Evolutionary conservation across 306 rosid genomes (phyloP), one percentile per base, ranked within the genome.

Genomic region (Acacia crassicarpa): DNA sequence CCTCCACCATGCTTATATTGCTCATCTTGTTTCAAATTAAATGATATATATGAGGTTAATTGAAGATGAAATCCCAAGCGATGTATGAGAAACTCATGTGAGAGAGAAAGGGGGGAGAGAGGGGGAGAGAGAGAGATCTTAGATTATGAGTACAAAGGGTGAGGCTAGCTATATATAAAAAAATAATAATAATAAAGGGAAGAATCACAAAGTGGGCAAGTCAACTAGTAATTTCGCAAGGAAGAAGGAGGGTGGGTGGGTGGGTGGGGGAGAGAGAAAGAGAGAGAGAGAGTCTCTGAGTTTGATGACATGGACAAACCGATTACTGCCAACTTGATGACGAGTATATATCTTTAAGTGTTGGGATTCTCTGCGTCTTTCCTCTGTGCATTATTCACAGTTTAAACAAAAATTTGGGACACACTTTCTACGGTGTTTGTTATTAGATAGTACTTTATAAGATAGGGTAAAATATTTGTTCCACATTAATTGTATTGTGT

Each of bases 1-100:
- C 89, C 87, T 94, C 98, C 35, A 94, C 98, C 91, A 88, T 82
- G 89, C 96, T 89, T 87, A 94, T 90, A 84, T 85, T 92, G 77
- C 93, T 91, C 92, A 89, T 94, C 46, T 68, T 68, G 25, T 6
- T 27, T 30, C 4, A n/a, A 27, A 30, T 30, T 30, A 30, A 30
- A 13, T 27, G 22, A 53, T 17, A 5, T 1, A 5, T 1, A 51
- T 8, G 6, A 48, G 49, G 49, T 46, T 44, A 2, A 43, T 16
- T 49, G 19, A 16, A 49, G 23, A 20, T 19, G 62, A 54, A 48
- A 6, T 51, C 58, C 77, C 25, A 22, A 16, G 56, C 23, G 13
- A 33, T 32, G 1, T 65, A 16, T 33, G 15, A 76, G 56, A 70
- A 44, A 59, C 20, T 72, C 40, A 32, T 23, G 69, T 63, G 69